Base-by-base conservation (phyloP, 768 basidiomycete species). In the Erythrobasidium yunnanense region DNA sequence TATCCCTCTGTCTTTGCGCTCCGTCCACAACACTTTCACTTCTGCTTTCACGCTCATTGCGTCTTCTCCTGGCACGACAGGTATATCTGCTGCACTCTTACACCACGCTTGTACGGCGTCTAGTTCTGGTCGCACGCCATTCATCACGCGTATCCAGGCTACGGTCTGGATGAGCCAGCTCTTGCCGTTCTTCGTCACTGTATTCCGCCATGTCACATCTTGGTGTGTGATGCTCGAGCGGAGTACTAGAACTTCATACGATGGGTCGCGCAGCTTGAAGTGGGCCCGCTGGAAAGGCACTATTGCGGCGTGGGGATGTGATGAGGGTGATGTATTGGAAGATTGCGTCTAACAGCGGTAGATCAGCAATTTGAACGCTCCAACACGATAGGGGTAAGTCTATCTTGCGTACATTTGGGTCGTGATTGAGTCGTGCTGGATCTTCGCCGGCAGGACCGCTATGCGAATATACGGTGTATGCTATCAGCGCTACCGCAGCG, bases 11-110 rank as follows among this genome's bases (percentile, higher is more conserved):
- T 63, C 60, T 38, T 34, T n/a, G 25, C 15, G 17, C n/a, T 63
- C 60, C 3, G 60, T 63, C 60, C 60, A 63, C 7, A 63, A 4
- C 7, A 63, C 49, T 17, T 63, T 49, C 11, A 63, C 30, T 49
- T 49, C 49, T 5, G 47, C 60, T 33, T 20, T 46, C 56, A 22
- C 38, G 34, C n/a, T 25, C 4, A 45, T 11, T 35, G 30, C 38
- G 4, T 47, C 47, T 34, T 46, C 32, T 6, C 34, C 5, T 8
- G 50, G 8, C n/a, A n/a, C n/a, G n/a, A n/a, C n/a, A n/a, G n/a
- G n/a, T n/a, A n/a, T n/a, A n/a, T n/a, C n/a, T n/a, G n/a, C n/a
- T n/a, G n/a, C n/a, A 45, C 22, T 15, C 15, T 47, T 63, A 27
- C 60, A 63, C 45, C 23, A 51, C 8, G 47, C 60, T 30, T 46